Conservation (phyloP, 1,284 basidiomycete species). For the Cystobasidium slooffiae region DNA sequence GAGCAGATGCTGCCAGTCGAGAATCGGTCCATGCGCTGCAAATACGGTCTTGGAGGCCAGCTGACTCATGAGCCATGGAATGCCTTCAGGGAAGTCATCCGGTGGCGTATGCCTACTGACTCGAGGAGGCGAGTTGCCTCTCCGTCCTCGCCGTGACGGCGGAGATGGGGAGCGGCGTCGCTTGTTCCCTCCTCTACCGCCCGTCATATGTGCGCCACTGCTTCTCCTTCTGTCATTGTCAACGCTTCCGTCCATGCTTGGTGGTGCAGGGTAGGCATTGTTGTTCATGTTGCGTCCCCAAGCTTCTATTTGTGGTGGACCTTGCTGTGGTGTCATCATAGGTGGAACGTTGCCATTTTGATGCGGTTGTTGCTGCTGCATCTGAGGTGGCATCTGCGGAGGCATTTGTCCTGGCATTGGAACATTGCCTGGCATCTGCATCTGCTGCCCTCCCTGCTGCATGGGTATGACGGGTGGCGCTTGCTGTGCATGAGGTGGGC, state of each 20-base stretch:
- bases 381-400: constrained; percentile 17
- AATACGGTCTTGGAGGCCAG: constrained; percentile 41
- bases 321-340: constrained; percentile 7
- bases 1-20: constrained; percentile 31
- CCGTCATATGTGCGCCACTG: not conserved
- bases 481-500: not conserved
- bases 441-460: constrained; percentile 15
- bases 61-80: constrained; percentile 40
- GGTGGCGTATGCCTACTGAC: constrained; percentile 41
- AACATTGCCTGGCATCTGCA: constrained; percentile 1
- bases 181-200: constrained; percentile 32
- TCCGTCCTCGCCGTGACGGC: not conserved
- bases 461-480: constrained; percentile 10
- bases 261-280: constrained; percentile 21
- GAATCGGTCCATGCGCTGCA: constrained; percentile 42
- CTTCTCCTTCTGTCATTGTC: constrained; percentile 27
- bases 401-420: constrained; percentile 8
- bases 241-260: constrained; percentile 35
- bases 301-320: constrained; percentile 1
- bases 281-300: constrained; percentile 12
- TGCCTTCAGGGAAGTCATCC: constrained; percentile 40
- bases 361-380: constrained; percentile 18
- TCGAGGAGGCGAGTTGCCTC: constrained; percentile 27
- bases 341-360: constrained; percentile 6
- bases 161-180: constrained; percentile 36